A percentile compares a stretch with the other conserved stretches of the same genome.
Evolutionary conservation across 1,284 basidiomycete species (phyloP).

Genomic region (Fomitopsis betulina): DNA sequence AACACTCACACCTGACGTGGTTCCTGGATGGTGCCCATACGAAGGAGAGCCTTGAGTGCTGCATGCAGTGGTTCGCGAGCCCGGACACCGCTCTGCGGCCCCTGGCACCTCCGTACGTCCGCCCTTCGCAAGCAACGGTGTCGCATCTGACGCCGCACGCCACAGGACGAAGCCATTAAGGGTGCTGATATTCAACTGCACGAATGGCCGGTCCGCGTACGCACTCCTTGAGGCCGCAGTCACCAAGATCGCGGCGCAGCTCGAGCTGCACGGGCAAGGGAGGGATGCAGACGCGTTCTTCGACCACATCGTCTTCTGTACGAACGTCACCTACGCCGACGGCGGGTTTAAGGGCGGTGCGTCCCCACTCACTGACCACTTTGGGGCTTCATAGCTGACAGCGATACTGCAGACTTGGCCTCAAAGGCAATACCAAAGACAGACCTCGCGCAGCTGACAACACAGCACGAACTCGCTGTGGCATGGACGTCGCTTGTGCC

Average conservation of each 20-base stretch:
- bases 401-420: conserved; percentile 58
- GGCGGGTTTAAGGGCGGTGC: conserved; percentile 88
- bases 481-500: conserved; percentile 72
- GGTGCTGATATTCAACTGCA: conserved; percentile 94
- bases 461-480: conserved; percentile 71
- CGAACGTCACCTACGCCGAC: conserved; percentile 90
- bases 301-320: conserved; percentile 88
- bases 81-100: conserved; percentile 43
- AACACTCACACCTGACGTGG: conserved; percentile 59
- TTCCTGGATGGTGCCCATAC: conserved; percentile 97
- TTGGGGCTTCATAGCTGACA: conserved; percentile 6
- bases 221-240: conserved; percentile 67
- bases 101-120: conserved; percentile 16
- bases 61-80: conserved; percentile 81
- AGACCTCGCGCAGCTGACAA: conserved; percentile 65
- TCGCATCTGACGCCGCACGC: neutral
- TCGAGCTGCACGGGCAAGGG: conserved; percentile 34
- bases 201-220: conserved; percentile 80
- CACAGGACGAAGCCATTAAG: conserved; percentile 33
- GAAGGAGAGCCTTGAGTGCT: conserved; percentile 82
- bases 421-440: conserved; percentile 60
- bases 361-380: conserved; percentile 20
- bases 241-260: conserved; percentile 40
- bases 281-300: conserved; percentile 55
- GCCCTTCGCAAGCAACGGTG: neutral